Base-by-base conservation (phyloP, 2,329 filamentous ascomycete genomes). In the Xylariaceae sp. region DNA sequence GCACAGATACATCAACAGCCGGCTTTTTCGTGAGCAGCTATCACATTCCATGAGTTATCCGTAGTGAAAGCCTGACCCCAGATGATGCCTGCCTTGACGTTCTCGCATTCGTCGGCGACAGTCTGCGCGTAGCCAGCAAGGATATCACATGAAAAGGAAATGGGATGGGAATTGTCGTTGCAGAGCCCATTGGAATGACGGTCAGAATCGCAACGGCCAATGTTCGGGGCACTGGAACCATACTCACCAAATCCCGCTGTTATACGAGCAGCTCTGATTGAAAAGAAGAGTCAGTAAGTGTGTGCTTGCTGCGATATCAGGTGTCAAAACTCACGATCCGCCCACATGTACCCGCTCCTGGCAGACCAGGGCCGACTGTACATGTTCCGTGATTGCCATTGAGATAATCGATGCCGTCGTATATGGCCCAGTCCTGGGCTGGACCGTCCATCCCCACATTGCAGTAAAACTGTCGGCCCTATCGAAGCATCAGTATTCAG, bases 191-290 rank as follows among this genome's bases (percentile, higher is more conserved):
- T 9, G 18, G 13, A 19, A 8, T 7, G 34, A 8, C 9, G 11
- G 19, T 36, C 8, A 36, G 19, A 7, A 6, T 18, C 9, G 7
- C 8, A 4, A 36, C 4, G 7, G 4, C 8, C 18, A n/a, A 36
- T 4, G 34, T n/a, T 19, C 34, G 15, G 15, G 34, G 15, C 7
- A 8, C 13, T n/a, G 6, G 19, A 22, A n/a, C 4, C 8, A 19
- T n/a, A 18, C 34, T n/a, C 19, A 36, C 34, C 34, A 36, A n/a
- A 36, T 36, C 4, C 34, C 34, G 34, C 34, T 36, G 19, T 36
- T 18, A 9, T 22, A 36, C 8, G 34, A 36, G n/a, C 34, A 36
- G 19, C 34, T 36, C n/a, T n/a, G n/a, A n/a, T n/a, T n/a, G n/a
- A n/a, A n/a, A n/a, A n/a, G n/a, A n/a, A n/a, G n/a, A n/a, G n/a